These are phyloP conservation scores for Vitis hybrid DNA, from an alignment of 177 flowering plant genomes.

Conservation along the genomic window DNA sequence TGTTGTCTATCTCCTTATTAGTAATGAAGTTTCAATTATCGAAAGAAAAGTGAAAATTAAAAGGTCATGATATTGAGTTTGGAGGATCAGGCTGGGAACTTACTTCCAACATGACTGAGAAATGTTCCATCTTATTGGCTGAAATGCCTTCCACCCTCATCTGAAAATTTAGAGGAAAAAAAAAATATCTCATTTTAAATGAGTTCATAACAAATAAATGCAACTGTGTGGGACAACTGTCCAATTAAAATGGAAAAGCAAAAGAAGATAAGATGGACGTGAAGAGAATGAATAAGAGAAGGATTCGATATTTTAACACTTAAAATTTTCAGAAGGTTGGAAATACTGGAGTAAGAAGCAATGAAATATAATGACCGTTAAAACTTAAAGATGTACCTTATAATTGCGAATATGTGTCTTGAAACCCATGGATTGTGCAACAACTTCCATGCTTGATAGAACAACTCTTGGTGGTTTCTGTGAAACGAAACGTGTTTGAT, in stretches of 20 bases:
- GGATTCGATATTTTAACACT: too few relatives aligned
- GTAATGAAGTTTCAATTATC: too few relatives aligned
- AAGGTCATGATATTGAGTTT: too few relatives aligned
- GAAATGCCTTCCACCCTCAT: constrained; percentile 98
- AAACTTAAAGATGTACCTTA: constrained; percentile 39
- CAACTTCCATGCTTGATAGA: constrained; percentile 83
- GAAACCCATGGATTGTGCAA: constrained; percentile 83
- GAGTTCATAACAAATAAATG: background rate
- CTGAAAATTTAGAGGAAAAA: constrained; percentile 33
- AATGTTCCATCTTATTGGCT: constrained; percentile 56
- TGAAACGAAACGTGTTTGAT: constrained; percentile 75
- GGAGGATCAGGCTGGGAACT: constrained; percentile 11
- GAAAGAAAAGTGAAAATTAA: too few relatives aligned
- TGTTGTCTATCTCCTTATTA: too few relatives aligned
- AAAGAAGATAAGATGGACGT: background rate
- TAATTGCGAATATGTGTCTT: constrained; percentile 82
- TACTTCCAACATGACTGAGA: constrained; percentile 85
- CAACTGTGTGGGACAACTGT: too few relatives aligned
- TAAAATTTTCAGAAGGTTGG: too few relatives aligned
- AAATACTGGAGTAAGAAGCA: too few relatives aligned
- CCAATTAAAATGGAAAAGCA: constrained; percentile 12
- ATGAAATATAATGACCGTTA: too few relatives aligned
- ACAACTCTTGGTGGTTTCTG: constrained; percentile 79
- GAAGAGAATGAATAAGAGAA: background rate
- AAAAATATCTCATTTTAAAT: constrained; percentile 4